Evolutionary conservation across 2,329 filamentous ascomycete species (phyloP).

Genomic region (Rachicladosporium sp.): DNA sequence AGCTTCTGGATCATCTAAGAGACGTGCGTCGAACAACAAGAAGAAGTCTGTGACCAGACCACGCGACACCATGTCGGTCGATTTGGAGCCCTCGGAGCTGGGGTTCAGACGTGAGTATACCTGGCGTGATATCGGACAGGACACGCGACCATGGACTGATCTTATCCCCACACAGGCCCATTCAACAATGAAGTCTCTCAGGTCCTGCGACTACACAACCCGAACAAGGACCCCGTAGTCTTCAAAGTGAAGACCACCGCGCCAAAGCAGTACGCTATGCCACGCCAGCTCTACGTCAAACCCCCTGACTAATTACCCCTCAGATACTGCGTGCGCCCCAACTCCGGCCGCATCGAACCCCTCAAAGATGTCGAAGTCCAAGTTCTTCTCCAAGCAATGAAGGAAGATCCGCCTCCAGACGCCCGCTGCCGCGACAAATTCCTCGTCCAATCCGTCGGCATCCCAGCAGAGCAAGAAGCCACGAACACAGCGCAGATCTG

Average conservation of each 20-base stretch:
- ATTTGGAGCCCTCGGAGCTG: constrained; percentile 83
- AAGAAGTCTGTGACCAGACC: no score
- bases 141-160: constrained; percentile 2
- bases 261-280: constrained; percentile 78
- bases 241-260: constrained; percentile 95
- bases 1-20: no score
- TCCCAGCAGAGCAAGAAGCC: constrained; percentile 65
- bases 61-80: constrained; percentile 67
- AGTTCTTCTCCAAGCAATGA: constrained; percentile 98
- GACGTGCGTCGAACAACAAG: no score
- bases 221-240: constrained; percentile 45
- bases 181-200: constrained; percentile 54
- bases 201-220: constrained; percentile 46
- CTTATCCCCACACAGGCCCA: constrained; percentile 36
- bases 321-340: constrained; percentile 95
- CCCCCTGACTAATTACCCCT: background rate
- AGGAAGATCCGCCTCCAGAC: constrained; percentile 75
- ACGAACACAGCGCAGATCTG: constrained; percentile 71
- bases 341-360: constrained; percentile 89
- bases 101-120: constrained; percentile 71
- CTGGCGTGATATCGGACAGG: background rate
- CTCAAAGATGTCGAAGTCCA: constrained; percentile 84
- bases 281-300: background rate
- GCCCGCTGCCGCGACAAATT: constrained; percentile 96
- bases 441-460: constrained; percentile 80